Percentiles rank a stretch among this genome's conserved stretches.
These are phyloP conservation scores for Gossypium trilobum DNA, from an alignment of 441 rosid genomes.

Conservation along the genomic window DNA sequence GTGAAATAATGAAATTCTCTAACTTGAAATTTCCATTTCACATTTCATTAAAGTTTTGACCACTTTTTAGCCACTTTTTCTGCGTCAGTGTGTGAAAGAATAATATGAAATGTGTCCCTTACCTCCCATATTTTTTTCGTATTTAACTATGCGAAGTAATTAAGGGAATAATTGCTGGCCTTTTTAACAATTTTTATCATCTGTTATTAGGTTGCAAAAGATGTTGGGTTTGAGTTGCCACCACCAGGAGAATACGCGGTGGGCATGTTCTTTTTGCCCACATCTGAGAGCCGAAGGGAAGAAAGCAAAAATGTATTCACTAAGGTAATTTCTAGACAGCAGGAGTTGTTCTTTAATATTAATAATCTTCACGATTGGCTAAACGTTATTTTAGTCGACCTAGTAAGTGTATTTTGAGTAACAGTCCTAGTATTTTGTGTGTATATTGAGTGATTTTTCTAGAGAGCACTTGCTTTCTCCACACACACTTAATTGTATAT, in stretches of 20 bases:
- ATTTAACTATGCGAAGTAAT: background rate
- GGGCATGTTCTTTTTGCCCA: constrained; percentile 96
- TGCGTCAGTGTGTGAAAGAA: background rate
- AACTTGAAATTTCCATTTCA: background rate
- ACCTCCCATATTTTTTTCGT: background rate
- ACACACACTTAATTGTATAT: background rate
- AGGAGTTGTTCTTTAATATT: background rate
- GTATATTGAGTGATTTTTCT: background rate
- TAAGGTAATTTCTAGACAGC: constrained; percentile 40
- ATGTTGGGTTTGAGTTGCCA: constrained; percentile 76
- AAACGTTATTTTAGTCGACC: background rate
- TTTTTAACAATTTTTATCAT: constrained; percentile 5
- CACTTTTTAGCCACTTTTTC: background rate
- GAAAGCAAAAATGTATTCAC: constrained; percentile 85
- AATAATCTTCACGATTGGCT: background rate
- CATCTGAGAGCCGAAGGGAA: constrained; percentile 56
- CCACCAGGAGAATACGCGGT: constrained; percentile 81
- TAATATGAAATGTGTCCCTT: background rate
- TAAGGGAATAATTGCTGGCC: background rate
- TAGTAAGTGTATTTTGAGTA: background rate
- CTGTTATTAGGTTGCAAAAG: constrained; percentile 45
- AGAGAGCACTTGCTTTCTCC: background rate
- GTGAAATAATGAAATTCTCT: background rate
- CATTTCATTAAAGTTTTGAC: background rate
- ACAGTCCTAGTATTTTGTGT: background rate